Conservation (phyloP, 2,329 filamentous ascomycete genomes). For the Raffaelea arxii region DNA sequence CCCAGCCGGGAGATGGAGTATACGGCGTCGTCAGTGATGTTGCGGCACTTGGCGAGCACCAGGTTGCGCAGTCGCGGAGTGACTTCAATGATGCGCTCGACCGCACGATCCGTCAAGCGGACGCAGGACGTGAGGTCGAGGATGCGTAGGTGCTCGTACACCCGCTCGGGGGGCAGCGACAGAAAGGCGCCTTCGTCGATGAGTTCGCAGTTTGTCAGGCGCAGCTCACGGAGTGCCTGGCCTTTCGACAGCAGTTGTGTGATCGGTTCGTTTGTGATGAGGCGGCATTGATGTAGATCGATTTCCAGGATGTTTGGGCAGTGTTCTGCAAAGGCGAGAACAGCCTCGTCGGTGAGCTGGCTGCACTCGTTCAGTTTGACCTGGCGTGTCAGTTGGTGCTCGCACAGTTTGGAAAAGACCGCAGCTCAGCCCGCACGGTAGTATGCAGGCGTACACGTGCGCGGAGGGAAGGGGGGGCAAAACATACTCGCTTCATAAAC, state of each 20-base stretch:
- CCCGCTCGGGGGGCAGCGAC: conserved; percentile 55
- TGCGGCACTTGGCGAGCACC: conserved; percentile 86
- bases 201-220: conserved; percentile 73
- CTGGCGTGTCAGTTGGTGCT: conserved; percentile 30
- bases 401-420: too few species aligned
- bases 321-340: conserved; percentile 76
- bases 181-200: conserved; percentile 87
- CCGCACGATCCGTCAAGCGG: conserved; percentile 73
- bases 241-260: conserved; percentile 71
- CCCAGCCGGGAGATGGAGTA: conserved; percentile 78
- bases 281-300: conserved; percentile 77
- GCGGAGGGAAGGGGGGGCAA: too few species aligned
- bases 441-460: too few species aligned
- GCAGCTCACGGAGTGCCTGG: conserved; percentile 77
- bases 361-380: conserved; percentile 89
- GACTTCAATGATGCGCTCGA: conserved; percentile 77
- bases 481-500: conserved; percentile 75
- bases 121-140: conserved; percentile 86
- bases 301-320: conserved; percentile 94
- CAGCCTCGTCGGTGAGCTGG: conserved; percentile 74
- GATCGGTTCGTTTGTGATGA: conserved; percentile 74
- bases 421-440: too few species aligned
- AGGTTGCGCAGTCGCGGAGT: conserved; percentile 86
- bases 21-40: conserved; percentile 84
- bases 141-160: conserved; percentile 83